A percentile compares a stretch with the other conserved stretches of the same genome.
These are phyloP conservation scores for Aspergillus fructus DNA, from an alignment of 2,329 filamentous ascomycete species.

Conservation along the genomic window DNA sequence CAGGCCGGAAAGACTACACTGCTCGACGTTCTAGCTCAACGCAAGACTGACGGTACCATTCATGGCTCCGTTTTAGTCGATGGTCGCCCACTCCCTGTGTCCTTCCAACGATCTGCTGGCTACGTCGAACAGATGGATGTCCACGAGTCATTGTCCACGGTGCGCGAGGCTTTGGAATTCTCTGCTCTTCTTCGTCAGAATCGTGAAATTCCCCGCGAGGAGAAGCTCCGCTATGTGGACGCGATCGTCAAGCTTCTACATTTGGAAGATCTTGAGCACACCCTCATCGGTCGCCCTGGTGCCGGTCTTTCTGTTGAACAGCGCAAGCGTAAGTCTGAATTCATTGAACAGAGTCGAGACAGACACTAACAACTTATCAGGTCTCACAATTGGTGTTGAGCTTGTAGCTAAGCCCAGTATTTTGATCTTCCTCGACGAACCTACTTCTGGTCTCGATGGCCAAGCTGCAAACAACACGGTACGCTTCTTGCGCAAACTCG, in stretches of 20 bases:
- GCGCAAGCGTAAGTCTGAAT: constrained; percentile 62
- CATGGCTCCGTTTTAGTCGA: constrained; percentile 65
- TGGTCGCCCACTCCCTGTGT: constrained; percentile 55
- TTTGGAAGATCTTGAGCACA: constrained; percentile 61
- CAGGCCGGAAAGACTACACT: constrained; percentile 73
- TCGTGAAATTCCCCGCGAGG: constrained; percentile 47
- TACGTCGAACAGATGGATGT: constrained; percentile 68
- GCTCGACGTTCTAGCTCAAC: constrained; percentile 69
- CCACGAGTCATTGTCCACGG: constrained; percentile 63
- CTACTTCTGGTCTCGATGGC: constrained; percentile 65
- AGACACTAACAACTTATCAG: no score
- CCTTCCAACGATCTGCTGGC: constrained; percentile 65
- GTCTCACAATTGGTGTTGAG: constrained; percentile 70
- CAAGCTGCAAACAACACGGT: constrained; percentile 65
- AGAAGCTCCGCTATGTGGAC: constrained; percentile 64
- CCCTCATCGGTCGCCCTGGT: constrained; percentile 49
- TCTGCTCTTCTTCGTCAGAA: constrained; percentile 62
- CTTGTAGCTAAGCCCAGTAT: constrained; percentile 66
- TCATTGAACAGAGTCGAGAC: no score
- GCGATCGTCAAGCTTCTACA: constrained; percentile 63
- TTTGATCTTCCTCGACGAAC: constrained; percentile 68
- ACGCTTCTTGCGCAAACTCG: constrained; percentile 63
- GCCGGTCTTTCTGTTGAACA: constrained; percentile 59
- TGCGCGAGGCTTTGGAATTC: constrained; percentile 64
- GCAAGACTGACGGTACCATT: constrained; percentile 62